Base-by-base conservation (phyloP, 2,329 filamentous ascomycete genomes). In the Monilinia polystroma region DNA sequence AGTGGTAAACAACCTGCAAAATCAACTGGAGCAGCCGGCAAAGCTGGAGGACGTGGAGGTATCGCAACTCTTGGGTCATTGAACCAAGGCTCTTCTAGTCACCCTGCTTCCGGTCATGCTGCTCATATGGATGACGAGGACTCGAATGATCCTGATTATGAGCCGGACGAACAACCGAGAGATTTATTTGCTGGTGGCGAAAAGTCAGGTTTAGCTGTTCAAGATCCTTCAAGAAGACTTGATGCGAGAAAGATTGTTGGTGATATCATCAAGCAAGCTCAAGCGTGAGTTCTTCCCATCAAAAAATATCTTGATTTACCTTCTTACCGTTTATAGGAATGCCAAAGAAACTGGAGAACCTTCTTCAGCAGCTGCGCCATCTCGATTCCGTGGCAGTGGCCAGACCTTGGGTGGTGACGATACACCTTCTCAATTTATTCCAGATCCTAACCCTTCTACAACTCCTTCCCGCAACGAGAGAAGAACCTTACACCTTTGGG, bases 161-260 rank as follows among this genome's bases (percentile, higher is more conserved):
- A 83, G 3, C 80, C 84, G 1, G 85, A 88, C 38, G 81, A 85
- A 47, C 83, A 87, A 70, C 82, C 82, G 8, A 81, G 87, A 69
- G 90, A 95, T 74, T 80, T 93, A 70, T 95, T 93, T 77, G 89
- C 92, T 26, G 92, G 92, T 63, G 92, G 92, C 45, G 92, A 94
- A 79, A 95, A 95, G 82, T 94, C 91, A 41, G 88, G 86, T 0
- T 77, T 90, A 56, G 88, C 87, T 29, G 85, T 90, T 32, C 87
- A 90, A 73, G 87, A 90, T 72, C 87, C 87, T 1, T 47, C 51
- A 12, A 70, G 71, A 26, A 66, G 67, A 75, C 79, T 82, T 2
- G 83, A 84, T 52, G 79, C 84, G 0, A 80, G 81, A 73, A 84
- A 82, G 71, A 80, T 89, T 67, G 84, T 90, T 70, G 84, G 83